Conservation (phyloP, 164 flowering plant species). For the Chloranthus sessilifolius region DNA sequence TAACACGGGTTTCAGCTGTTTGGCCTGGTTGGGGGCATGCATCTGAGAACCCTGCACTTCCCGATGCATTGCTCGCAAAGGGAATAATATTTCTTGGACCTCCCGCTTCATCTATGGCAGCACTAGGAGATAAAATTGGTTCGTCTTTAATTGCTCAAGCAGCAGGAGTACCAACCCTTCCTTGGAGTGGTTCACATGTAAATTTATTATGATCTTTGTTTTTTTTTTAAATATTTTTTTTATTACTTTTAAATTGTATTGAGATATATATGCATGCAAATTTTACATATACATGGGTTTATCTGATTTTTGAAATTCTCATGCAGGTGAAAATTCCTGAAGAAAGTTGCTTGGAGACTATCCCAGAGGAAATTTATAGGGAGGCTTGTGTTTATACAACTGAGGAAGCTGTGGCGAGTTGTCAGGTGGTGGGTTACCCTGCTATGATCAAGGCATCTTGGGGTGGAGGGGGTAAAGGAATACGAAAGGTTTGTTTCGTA, state of each 20-base stretch:
- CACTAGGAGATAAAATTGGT: constrained; percentile 98
- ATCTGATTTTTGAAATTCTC: neutral
- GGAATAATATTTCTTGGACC: constrained; percentile 96
- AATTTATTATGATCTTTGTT: constrained; percentile 4
- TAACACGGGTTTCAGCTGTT: constrained; percentile 92
- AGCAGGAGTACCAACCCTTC: constrained; percentile 96
- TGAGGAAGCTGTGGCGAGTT: constrained; percentile 95
- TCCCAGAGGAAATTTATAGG: constrained; percentile 76
- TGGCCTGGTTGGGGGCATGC: constrained; percentile 99
- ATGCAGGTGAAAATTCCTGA: constrained; percentile 82
- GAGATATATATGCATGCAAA: neutral
- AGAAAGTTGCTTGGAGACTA: constrained; percentile 68
- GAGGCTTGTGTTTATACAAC: constrained; percentile 94
- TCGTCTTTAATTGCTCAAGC: constrained; percentile 99
- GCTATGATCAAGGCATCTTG: constrained; percentile 99
- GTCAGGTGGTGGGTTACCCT: constrained; percentile 98
- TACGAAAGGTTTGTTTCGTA: constrained; percentile 77
- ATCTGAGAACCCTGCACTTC: constrained; percentile 97
- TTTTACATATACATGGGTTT: neutral
- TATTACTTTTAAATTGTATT: too few relatives aligned
- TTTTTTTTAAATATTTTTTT: neutral
- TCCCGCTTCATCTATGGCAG: constrained; percentile 87
- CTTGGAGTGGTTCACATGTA: constrained; percentile 99
- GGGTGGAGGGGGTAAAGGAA: constrained; percentile 99
- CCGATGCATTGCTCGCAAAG: constrained; percentile 80